These are phyloP conservation scores for Arctium minus DNA, from an alignment of 129 eudicot species.

Conservation along the genomic window DNA sequence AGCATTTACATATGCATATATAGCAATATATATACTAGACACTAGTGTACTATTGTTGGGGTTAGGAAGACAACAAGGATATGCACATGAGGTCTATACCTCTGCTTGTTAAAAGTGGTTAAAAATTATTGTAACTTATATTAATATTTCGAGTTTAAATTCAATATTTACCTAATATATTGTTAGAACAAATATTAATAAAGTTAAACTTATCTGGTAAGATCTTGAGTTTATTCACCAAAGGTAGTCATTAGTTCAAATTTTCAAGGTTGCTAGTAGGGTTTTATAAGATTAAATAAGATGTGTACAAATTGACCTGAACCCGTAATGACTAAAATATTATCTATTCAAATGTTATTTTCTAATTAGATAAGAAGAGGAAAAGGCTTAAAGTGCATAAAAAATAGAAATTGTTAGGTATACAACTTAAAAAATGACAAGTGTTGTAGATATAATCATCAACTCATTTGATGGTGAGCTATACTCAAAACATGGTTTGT, in stretches of 20 bases:
- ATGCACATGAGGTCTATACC: not conserved
- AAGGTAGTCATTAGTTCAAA: too few relatives aligned
- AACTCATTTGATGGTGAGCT: slow-evolving; percentile 59
- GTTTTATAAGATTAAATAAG: not conserved
- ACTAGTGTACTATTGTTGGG: slow-evolving; percentile 9
- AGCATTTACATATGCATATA: slow-evolving; percentile 6
- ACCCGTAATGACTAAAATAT: not conserved
- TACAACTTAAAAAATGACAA: slow-evolving; percentile 52
- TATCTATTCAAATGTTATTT: too few relatives aligned
- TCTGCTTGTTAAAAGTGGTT: slow-evolving; percentile 8
- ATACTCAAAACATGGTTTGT: slow-evolving; percentile 25
- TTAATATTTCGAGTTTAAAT: not conserved
- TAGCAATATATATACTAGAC: slow-evolving; percentile 19
- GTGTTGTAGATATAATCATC: slow-evolving; percentile 58
- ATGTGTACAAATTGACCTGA: not conserved
- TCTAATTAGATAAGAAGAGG: not conserved
- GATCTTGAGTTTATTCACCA: not conserved
- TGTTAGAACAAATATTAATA: not conserved
- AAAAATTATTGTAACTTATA: not conserved
- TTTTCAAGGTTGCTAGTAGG: not conserved
- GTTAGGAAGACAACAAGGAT: slow-evolving; percentile 5
- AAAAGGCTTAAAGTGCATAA: slow-evolving; percentile 6
- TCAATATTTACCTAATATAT: slow-evolving; percentile 3
- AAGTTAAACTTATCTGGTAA: not conserved
- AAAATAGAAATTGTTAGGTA: slow-evolving; percentile 30